A percentile compares a stretch with the other conserved stretches of the same genome.
Evolutionary conservation across 805 yeast species (phyloP).

Genomic region (Metschnikowia noctiluminum): DNA sequence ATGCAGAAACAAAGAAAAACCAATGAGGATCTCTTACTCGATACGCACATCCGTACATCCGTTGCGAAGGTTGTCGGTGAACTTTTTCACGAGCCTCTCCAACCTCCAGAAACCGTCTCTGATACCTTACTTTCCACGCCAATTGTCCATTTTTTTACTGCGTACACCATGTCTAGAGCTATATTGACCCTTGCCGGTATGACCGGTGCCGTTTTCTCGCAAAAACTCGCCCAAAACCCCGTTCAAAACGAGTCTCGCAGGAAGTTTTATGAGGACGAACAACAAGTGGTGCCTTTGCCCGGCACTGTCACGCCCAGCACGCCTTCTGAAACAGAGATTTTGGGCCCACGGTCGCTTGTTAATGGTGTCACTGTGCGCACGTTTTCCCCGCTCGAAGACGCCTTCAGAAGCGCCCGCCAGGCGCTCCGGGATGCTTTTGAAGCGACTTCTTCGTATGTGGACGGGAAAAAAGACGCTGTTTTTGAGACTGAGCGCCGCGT

Average conservation of each 20-base stretch:
- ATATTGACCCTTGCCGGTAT: slow-evolving; percentile 2
- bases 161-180: slow-evolving; percentile 10
- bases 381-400: slow-evolving; percentile 45
- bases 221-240: neutral
- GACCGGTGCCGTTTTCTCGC: slow-evolving; percentile 1
- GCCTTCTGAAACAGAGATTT: slow-evolving; percentile 37
- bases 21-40: too few species aligned
- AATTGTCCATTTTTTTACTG: neutral
- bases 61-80: too few species aligned
- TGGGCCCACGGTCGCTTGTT: slow-evolving; percentile 47
- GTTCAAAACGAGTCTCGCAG: slow-evolving; percentile 27
- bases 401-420: slow-evolving; percentile 48
- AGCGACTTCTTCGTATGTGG: slow-evolving; percentile 31
- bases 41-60: neutral
- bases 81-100: neutral
- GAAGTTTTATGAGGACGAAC: slow-evolving; percentile 50
- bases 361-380: slow-evolving; percentile 59
- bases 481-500: slow-evolving; percentile 61
- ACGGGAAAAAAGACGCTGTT: slow-evolving; percentile 48
- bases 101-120: neutral
- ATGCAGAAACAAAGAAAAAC: too few species aligned
- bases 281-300: slow-evolving; percentile 44
- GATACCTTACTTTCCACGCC: neutral
- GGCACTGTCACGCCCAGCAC: slow-evolving; percentile 47
- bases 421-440: slow-evolving; percentile 31